These are phyloP conservation scores for Colletotrichum graminicola DNA, from an alignment of 2,329 filamentous ascomycete species.

Conservation along the genomic window DNA sequence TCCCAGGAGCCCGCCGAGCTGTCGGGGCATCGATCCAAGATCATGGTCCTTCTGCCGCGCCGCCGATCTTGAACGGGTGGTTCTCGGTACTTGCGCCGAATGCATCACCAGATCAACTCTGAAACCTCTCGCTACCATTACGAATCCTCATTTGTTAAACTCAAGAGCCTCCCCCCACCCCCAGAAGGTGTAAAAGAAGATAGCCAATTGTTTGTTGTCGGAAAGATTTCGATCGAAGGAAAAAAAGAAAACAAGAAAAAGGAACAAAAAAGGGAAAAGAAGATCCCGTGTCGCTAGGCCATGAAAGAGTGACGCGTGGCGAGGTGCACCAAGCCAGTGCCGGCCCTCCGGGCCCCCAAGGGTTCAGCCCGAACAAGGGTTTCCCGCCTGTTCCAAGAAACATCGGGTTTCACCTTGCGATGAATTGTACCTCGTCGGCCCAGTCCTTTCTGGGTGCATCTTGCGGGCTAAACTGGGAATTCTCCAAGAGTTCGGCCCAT, in stretches of 20 bases:
- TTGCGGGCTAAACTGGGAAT: not conserved
- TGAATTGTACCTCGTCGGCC: conserved; percentile 4
- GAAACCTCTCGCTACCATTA: conserved; percentile 14
- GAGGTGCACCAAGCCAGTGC: conserved; percentile 4
- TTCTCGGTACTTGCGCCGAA: not conserved
- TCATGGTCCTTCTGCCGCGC: conserved; percentile 27
- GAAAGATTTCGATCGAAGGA: conserved; percentile 43
- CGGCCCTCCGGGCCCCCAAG: not conserved
- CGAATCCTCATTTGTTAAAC: not conserved
- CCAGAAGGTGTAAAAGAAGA: not conserved
- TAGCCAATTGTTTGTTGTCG: conserved; percentile 5
- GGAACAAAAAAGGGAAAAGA: not conserved
- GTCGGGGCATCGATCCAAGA: conserved; percentile 10
- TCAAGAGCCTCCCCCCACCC: not conserved
- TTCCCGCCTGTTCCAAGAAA: not conserved
- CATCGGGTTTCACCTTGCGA: conserved; percentile 16
- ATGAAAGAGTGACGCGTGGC: conserved; percentile 42
- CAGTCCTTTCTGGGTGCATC: not conserved
- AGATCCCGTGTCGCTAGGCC: conserved; percentile 45
- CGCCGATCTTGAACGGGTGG: conserved; percentile 44
- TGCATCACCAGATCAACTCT: not conserved
- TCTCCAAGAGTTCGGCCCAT: conserved; percentile 44
- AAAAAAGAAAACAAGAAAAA: too few species aligned
- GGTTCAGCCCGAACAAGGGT: not conserved
- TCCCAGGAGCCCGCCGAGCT: conserved; percentile 14